A percentile compares a stretch with the other conserved stretches of the same genome.
Conservation (phyloP, 371 early-diverging fungal genomes). For the Mortierella sp. region DNA sequence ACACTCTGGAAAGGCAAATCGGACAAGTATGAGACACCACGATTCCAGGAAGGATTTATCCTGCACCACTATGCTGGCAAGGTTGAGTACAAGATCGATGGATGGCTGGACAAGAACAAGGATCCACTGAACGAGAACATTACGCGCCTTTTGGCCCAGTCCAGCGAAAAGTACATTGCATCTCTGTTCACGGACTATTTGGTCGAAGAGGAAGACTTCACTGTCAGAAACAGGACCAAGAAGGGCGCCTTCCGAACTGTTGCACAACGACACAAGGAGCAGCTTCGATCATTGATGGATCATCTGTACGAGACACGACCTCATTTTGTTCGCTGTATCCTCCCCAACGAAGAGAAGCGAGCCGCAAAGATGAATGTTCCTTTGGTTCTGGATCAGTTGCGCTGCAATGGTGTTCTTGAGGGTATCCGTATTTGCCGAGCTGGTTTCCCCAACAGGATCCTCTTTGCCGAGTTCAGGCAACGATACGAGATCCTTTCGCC, state of each 20-base stretch:
- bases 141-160: slow-evolving; percentile 87
- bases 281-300: slow-evolving; percentile 90
- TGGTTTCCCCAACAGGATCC: slow-evolving; percentile 97
- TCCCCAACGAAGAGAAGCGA: slow-evolving; percentile 97
- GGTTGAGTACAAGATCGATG: slow-evolving; percentile 95
- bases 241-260: slow-evolving; percentile 92
- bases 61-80: slow-evolving; percentile 98
- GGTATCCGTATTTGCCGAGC: slow-evolving; percentile 99
- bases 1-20: slow-evolving; percentile 89
- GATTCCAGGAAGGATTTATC: slow-evolving; percentile 94
- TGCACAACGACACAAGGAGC: slow-evolving; percentile 97
- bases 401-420: slow-evolving; percentile 99
- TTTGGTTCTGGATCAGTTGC: slow-evolving; percentile 95
- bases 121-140: slow-evolving; percentile 99
- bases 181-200: slow-evolving; percentile 85
- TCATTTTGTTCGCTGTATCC: slow-evolving; percentile 99
- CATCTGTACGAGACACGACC: slow-evolving; percentile 94
- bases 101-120: slow-evolving; percentile 99
- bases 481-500: slow-evolving; percentile 95
- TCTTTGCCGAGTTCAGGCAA: slow-evolving; percentile 95
- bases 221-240: slow-evolving; percentile 56
- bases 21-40: slow-evolving; percentile 87
- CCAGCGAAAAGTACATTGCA: slow-evolving; percentile 83
- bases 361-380: slow-evolving; percentile 84
- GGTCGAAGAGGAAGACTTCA: slow-evolving; percentile 63